phyloP scores from a whole-genome alignment of 495 filamentous ascomycete species.

The Aspergillus bridgeri region DNA sequence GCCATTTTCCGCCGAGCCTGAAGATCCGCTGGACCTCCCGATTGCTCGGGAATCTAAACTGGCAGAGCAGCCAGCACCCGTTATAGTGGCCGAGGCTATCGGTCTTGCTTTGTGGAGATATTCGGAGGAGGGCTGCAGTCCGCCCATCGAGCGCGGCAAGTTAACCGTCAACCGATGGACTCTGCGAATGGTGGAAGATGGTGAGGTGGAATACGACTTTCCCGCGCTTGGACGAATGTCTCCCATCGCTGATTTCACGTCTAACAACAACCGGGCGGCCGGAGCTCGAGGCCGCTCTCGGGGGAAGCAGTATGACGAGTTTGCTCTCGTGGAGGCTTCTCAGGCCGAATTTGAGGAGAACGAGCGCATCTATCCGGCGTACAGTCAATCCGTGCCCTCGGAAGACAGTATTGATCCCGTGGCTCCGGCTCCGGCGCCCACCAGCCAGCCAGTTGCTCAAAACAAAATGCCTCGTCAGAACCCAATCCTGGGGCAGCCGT shows the following conservation, averaged over 20 bases:
- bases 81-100: constrained; percentile 87
- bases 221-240: constrained; percentile 77
- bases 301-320: constrained; percentile 88
- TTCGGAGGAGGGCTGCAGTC: constrained; percentile 73
- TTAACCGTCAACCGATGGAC: constrained; percentile 89
- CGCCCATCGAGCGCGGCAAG: constrained; percentile 62
- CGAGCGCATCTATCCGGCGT: constrained; percentile 67
- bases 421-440: constrained; percentile 42
- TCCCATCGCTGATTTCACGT: constrained; percentile 80
- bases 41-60: constrained; percentile 73
- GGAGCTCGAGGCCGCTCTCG: constrained; percentile 64
- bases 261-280: constrained; percentile 73
- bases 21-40: constrained; percentile 71
- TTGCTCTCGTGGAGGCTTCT: constrained; percentile 81
- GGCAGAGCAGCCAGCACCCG: constrained; percentile 58
- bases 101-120: constrained; percentile 87
- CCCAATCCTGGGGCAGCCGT: constrained; percentile 53
- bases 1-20: constrained; percentile 71
- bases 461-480: constrained; percentile 46
- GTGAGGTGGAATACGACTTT: constrained; percentile 95
- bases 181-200: constrained; percentile 91
- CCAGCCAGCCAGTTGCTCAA: constrained; percentile 27
- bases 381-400: constrained; percentile 54
- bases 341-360: constrained; percentile 75
- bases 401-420: constrained; percentile 37